Percentiles rank a stretch among this genome's conserved stretches.
Conservation (phyloP, 768 basidiomycete genomes). For the Lactifluus pinguis region DNA sequence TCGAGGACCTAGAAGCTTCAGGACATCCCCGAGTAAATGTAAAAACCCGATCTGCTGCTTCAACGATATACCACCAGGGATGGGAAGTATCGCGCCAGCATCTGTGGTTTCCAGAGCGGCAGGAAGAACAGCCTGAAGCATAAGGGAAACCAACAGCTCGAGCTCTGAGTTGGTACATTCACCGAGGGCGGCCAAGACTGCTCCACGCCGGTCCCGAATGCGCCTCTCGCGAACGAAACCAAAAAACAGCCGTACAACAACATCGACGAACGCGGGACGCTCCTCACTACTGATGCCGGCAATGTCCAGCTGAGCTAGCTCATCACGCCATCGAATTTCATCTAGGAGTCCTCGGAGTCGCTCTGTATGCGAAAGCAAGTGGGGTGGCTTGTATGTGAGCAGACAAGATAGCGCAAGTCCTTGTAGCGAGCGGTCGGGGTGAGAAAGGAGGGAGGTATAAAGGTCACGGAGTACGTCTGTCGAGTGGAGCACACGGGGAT, state of each 20-base stretch:
- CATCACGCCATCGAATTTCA: conserved; percentile 83
- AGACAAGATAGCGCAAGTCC: conserved; percentile 66
- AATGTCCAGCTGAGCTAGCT: conserved; percentile 64
- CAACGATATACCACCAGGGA: conserved; percentile 31
- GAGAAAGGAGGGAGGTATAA: conserved; percentile 70
- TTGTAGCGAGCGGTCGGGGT: conserved; percentile 78
- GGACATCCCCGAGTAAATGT: conserved; percentile 72
- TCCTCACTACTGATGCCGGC: conserved; percentile 44
- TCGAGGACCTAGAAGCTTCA: conserved; percentile 73
- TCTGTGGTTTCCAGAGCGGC: conserved; percentile 10
- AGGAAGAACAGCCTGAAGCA: conserved; percentile 60
- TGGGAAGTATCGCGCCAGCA: conserved; percentile 23
- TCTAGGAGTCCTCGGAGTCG: conserved; percentile 66
- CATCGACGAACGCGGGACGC: conserved; percentile 57
- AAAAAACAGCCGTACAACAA: conserved; percentile 70
- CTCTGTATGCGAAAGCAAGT: conserved; percentile 47
- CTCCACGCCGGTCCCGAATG: conserved; percentile 60
- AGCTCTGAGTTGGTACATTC: conserved; percentile 70
- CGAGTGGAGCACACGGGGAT: conserved; percentile 81
- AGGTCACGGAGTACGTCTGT: conserved; percentile 54
- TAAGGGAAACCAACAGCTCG: conserved; percentile 69
- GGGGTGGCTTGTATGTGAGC: conserved; percentile 68
- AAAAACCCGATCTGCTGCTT: conserved; percentile 82
- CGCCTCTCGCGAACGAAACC: conserved; percentile 79
- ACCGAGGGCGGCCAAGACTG: conserved; percentile 62